Evolutionary conservation across 2,329 filamentous ascomycete genomes (phyloP).

Genomic region (Aspergillus novofumigatus): DNA sequence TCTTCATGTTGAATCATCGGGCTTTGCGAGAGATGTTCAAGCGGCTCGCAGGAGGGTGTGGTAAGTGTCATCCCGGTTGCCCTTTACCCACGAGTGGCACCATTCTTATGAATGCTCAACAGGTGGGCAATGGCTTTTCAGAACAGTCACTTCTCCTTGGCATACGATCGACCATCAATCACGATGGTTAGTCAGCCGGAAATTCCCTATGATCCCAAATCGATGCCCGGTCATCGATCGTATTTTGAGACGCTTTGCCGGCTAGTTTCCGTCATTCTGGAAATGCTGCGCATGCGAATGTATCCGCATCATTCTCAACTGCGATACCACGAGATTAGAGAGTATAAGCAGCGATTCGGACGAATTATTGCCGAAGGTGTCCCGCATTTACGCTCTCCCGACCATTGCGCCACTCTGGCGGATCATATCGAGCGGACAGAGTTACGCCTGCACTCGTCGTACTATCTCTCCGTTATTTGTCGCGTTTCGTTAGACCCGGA

Average conservation of each 20-base stretch:
- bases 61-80: constrained; percentile 17
- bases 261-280: constrained; percentile 48
- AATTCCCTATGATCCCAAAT: constrained; percentile 46
- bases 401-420: constrained; percentile 30
- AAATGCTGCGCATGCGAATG: constrained; percentile 53
- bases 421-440: constrained; percentile 57
- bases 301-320: constrained; percentile 45
- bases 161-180: constrained; percentile 54
- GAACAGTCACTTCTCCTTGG: constrained; percentile 58
- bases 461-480: constrained; percentile 56
- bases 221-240: constrained; percentile 47
- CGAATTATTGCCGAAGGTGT: constrained; percentile 53
- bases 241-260: constrained; percentile 56
- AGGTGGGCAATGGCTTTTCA: constrained; percentile 58
- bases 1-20: constrained; percentile 51
- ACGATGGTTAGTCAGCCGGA: constrained; percentile 48
- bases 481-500: constrained; percentile 48
- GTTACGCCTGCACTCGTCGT: constrained; percentile 58
- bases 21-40: constrained; percentile 44
- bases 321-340: constrained; percentile 49
- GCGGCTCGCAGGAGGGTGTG: constrained; percentile 36
- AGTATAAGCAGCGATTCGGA: constrained; percentile 53
- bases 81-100: not conserved
- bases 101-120: not conserved
- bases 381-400: constrained; percentile 52